phyloP scores from a whole-genome alignment of 1,139 yeast species.

The Scheffersomyces stambukii region DNA sequence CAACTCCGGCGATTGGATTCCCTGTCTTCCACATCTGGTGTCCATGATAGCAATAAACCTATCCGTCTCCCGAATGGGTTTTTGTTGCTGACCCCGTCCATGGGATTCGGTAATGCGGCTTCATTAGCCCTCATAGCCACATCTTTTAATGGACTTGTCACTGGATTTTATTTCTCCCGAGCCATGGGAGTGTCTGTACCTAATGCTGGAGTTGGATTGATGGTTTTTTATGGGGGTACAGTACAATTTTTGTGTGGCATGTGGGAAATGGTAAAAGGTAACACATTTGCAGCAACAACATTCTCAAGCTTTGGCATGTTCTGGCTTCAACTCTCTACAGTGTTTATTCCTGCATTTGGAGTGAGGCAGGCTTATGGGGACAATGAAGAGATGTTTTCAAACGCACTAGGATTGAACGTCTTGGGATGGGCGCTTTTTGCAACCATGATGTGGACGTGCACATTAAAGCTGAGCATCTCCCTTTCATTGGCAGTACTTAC shows the following conservation, averaged over 20 bases:
- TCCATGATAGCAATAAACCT: background rate
- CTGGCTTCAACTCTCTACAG: conserved; percentile 37
- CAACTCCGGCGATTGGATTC: no score
- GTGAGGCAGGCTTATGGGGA: conserved; percentile 50
- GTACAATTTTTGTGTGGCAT: conserved; percentile 47
- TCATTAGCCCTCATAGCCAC: conserved; percentile 58
- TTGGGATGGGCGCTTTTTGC: conserved; percentile 44
- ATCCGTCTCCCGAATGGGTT: background rate
- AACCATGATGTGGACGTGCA: conserved; percentile 32
- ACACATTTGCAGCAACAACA: conserved; percentile 40
- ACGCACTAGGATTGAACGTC: conserved; percentile 39
- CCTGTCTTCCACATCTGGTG: background rate
- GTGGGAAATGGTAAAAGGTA: conserved; percentile 42
- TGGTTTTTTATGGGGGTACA: conserved; percentile 43
- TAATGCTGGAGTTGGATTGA: conserved; percentile 40
- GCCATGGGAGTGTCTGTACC: conserved; percentile 36
- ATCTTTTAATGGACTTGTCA: conserved; percentile 44
- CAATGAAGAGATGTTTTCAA: conserved; percentile 21
- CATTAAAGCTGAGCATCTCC: conserved; percentile 41
- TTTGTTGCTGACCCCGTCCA: background rate
- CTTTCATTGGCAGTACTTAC: conserved; percentile 31
- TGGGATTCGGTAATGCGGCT: conserved; percentile 47
- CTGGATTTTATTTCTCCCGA: conserved; percentile 37
- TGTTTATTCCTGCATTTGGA: conserved; percentile 37
- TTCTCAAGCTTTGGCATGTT: conserved; percentile 40